Evolutionary conservation across 176 grass and related monocot species (phyloP), one percentile per base, ranked within the genome.

Genomic region (Triticum dicoccoides): DNA sequence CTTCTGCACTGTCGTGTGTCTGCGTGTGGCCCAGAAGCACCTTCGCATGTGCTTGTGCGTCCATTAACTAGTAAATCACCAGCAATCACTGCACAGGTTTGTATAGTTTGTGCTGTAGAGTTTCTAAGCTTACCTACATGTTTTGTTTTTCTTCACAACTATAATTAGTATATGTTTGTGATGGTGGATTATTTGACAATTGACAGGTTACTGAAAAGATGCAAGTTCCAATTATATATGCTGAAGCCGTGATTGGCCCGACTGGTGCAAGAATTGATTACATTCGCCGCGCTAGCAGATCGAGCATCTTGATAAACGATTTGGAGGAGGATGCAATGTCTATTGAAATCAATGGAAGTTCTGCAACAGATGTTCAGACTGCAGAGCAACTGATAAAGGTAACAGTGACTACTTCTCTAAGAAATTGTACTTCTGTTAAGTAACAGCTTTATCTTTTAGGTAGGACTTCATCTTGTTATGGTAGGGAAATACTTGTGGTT

Each of bases 301-400:
- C 84, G 2, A 87, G 56, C 65, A 59, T 90, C 76, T 32, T 83
- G 64, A 73, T 87, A 83, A 90, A 72, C 0, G 42, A 66, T 79
- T 23, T 69, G 39, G 79, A 86, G 29, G 81, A 79, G 11, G 59
- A 45, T 7, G 9, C 25, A 74, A 87, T 90, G 84, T 90, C 56
- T 73, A 90, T 90, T 65, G 74, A 83, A 61, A 87, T 90, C 80
- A 87, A 67, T 79, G 89, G 89, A 87, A 87, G 24, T 73, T 21
- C 56, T 66, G 65, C 65, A 83, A 59, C 74, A 45, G 80, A 90
- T 83, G 73, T 83, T 87, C 84, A 83, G 71, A 87, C 34, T 65
- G 84, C 89, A 66, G 84, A 90, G 35, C 89, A 87, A 42, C 73
- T 90, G 42, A 83, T 90, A 87, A 90, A 83, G 89, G 89, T 90